Conservation (phyloP, 805 yeast genomes). For the Starmerella khaoyaiensis region DNA sequence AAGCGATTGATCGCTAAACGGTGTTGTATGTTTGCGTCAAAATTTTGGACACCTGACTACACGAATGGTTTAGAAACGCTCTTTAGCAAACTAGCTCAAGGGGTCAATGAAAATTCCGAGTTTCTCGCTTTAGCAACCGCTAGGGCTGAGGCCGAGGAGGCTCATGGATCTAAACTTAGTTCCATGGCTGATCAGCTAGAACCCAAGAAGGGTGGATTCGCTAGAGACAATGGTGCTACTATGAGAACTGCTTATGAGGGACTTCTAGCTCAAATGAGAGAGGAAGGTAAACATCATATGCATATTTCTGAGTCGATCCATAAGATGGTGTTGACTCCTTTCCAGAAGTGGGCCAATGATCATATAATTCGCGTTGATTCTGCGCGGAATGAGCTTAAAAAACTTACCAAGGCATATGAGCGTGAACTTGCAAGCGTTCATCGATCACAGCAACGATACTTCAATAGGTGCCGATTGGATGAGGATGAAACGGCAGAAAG, state of each 20-base stretch:
- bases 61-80: constrained; percentile 27
- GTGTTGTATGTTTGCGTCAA: constrained; percentile 17
- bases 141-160: constrained; percentile 58
- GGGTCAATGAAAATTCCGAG: constrained; percentile 58
- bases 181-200: constrained; percentile 30
- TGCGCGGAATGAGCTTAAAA: constrained; percentile 42
- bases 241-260: constrained; percentile 51
- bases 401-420: constrained; percentile 42
- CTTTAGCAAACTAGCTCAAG: constrained; percentile 33
- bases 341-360: constrained; percentile 59
- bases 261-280: constrained; percentile 39
- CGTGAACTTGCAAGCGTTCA: constrained; percentile 39
- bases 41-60: constrained; percentile 24
- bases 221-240: constrained; percentile 51
- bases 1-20: no score
- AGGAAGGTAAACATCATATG: constrained; percentile 47
- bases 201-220: constrained; percentile 33
- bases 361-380: constrained; percentile 55
- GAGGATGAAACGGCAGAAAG: constrained; percentile 35
- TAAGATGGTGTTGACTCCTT: constrained; percentile 52
- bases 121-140: constrained; percentile 51
- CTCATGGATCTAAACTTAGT: constrained; percentile 46
- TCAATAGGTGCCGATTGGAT: constrained; percentile 60
- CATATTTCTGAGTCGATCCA: constrained; percentile 51
- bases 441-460: constrained; percentile 50